A percentile compares a stretch with the other conserved stretches of the same genome.
phyloP scores from a whole-genome alignment of 1,284 basidiomycete genomes.

The Moesziomyces sp. region DNA sequence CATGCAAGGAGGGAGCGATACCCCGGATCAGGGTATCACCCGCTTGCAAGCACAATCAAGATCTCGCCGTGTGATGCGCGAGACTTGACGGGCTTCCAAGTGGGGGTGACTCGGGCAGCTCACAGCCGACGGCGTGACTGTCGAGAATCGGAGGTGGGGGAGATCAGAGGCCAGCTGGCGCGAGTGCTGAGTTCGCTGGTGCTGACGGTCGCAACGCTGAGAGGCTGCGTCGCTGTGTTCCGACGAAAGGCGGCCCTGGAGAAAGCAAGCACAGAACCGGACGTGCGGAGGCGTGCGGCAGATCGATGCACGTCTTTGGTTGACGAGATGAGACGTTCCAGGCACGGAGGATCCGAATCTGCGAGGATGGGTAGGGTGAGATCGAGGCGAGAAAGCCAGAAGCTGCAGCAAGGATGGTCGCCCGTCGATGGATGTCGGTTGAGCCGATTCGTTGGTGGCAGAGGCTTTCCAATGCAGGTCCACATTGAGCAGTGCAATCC shows the following conservation, averaged over 20 bases:
- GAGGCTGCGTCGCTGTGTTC: too few species aligned
- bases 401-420: neutral
- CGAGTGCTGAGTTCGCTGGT: too few species aligned
- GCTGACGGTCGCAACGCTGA: too few species aligned
- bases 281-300: too few species aligned
- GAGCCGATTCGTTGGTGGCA: neutral
- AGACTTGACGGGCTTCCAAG: conserved; percentile 40
- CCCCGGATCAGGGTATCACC: conserved; percentile 45
- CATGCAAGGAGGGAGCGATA: conserved; percentile 50
- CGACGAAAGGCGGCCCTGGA: too few species aligned
- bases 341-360: too few species aligned
- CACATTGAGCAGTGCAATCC: neutral
- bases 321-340: too few species aligned
- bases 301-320: too few species aligned
- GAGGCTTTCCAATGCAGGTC: neutral
- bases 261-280: too few species aligned
- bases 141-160: conserved; percentile 2
- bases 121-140: conserved; percentile 11
- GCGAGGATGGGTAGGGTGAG: too few species aligned
- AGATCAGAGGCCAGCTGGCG: neutral
- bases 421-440: neutral
- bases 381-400: neutral
- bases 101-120: conserved; percentile 25
- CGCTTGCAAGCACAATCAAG: conserved; percentile 33
- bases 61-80: conserved; percentile 15